Conservation (phyloP, 2,329 filamentous ascomycete genomes). For the Cladosporium velox region DNA sequence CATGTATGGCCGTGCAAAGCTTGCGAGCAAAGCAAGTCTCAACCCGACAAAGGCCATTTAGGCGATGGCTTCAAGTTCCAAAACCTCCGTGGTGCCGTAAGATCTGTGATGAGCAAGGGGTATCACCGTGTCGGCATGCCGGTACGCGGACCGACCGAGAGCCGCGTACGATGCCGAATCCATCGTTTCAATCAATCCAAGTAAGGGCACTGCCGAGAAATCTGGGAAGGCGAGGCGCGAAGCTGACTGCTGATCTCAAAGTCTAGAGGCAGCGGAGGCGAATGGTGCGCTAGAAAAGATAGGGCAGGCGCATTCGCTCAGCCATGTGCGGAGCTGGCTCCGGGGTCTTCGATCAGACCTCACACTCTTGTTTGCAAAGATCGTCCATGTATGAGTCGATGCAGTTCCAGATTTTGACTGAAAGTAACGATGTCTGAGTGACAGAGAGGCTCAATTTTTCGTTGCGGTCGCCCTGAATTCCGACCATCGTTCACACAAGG, state of each 20-base stretch:
- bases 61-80: not conserved
- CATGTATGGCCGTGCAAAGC: not conserved
- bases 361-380: not conserved
- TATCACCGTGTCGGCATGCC: constrained; percentile 1
- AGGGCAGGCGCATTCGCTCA: not conserved
- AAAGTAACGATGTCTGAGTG: not conserved
- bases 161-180: not conserved
- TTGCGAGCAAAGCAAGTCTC: not conserved
- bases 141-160: not conserved
- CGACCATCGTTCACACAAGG: not conserved
- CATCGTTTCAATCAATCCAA: not conserved
- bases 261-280: not conserved
- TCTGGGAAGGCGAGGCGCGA: not conserved
- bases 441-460: fast-evolving
- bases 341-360: not conserved
- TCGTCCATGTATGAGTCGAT: not conserved
- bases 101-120: not conserved
- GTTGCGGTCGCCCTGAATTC: not conserved
- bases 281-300: not conserved
- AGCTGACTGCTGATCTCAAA: not conserved
- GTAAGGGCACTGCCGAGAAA: not conserved
- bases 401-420: not conserved
- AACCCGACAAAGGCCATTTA: not conserved
- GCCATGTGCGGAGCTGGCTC: not conserved
- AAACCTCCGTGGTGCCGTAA: not conserved